These are phyloP conservation scores for Candida pini DNA, from an alignment of 805 yeast genomes.

Conservation along the genomic window DNA sequence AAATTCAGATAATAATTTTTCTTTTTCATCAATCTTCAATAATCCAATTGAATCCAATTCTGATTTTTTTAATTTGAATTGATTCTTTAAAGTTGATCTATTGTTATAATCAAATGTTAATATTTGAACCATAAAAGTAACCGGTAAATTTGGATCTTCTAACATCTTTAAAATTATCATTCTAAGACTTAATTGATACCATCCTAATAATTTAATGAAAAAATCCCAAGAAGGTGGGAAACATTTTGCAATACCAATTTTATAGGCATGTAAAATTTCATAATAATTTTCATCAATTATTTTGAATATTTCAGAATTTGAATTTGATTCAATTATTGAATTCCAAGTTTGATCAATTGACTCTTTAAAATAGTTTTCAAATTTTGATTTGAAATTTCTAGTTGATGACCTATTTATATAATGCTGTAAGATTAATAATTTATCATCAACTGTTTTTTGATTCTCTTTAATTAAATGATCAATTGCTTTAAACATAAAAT, in stretches of 20 bases:
- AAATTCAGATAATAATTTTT: slow-evolving; percentile 71
- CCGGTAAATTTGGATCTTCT: slow-evolving; percentile 49
- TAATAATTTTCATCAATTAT: slow-evolving; percentile 73
- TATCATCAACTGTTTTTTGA: slow-evolving; percentile 7
- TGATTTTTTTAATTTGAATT: slow-evolving; percentile 43
- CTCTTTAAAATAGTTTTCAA: slow-evolving; percentile 51
- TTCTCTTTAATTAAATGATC: slow-evolving; percentile 8
- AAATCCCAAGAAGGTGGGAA: slow-evolving; percentile 77
- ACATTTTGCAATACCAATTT: slow-evolving; percentile 48
- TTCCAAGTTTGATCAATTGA: slow-evolving; percentile 64
- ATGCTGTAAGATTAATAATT: slow-evolving; percentile 26
- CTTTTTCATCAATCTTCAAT: slow-evolving; percentile 55
- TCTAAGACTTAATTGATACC: slow-evolving; percentile 65
- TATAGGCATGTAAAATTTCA: slow-evolving; percentile 67
- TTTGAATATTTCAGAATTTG: slow-evolving; percentile 46
- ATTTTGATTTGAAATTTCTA: slow-evolving; percentile 58
- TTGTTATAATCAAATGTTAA: slow-evolving; percentile 73
- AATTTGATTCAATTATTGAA: slow-evolving; percentile 53
- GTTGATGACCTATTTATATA: slow-evolving; percentile 37
- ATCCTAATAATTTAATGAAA: slow-evolving; percentile 50
- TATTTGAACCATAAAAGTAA: slow-evolving; percentile 65
- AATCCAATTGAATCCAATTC: slow-evolving; percentile 46
- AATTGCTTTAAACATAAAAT: slow-evolving; percentile 40
- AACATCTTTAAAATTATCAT: slow-evolving; percentile 58
- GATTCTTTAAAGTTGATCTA: slow-evolving; percentile 43